Percentiles rank a stretch among this genome's conserved stretches.
phyloP scores from a whole-genome alignment of 306 rosid species.

The Dalbergia cochinchinensis region DNA sequence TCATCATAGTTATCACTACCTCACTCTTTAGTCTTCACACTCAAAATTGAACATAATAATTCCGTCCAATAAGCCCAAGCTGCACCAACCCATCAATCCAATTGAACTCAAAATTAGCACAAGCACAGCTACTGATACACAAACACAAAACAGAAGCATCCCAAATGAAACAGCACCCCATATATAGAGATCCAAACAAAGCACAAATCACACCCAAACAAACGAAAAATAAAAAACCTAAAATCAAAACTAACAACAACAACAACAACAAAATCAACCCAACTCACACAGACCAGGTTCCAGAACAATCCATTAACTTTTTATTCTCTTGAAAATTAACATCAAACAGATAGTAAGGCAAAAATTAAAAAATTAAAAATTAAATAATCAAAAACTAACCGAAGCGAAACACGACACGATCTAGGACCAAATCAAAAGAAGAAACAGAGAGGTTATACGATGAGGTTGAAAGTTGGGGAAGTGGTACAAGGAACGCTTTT shows the following conservation, averaged over 20 bases:
- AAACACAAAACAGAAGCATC: constrained; percentile 6
- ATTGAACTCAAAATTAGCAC: constrained; percentile 11
- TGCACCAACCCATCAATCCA: constrained; percentile 32
- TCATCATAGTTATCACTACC: not conserved
- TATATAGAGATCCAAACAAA: constrained; percentile 23
- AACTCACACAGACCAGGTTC: constrained; percentile 6
- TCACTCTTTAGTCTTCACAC: not conserved
- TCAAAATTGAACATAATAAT: constrained; percentile 13
- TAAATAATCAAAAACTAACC: constrained; percentile 32
- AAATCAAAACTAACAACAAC: constrained; percentile 22
- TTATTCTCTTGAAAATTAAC: not conserved
- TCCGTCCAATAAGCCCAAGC: constrained; percentile 15
- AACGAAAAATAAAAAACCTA: not conserved
- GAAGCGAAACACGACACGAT: constrained; percentile 48
- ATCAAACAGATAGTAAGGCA: not conserved
- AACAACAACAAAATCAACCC: not conserved
- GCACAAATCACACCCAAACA: not conserved
- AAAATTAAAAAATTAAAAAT: no score
- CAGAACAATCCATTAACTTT: constrained; percentile 19
- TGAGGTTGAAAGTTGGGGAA: constrained; percentile 55
- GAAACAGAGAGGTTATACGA: constrained; percentile 30
- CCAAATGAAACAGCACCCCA: constrained; percentile 13
- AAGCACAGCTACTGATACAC: constrained; percentile 6
- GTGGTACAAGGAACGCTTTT: not conserved
- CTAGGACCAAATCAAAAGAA: not conserved